phyloP scores from a whole-genome alignment of 1,284 basidiomycete species.

The Rhizoctonia solani region DNA sequence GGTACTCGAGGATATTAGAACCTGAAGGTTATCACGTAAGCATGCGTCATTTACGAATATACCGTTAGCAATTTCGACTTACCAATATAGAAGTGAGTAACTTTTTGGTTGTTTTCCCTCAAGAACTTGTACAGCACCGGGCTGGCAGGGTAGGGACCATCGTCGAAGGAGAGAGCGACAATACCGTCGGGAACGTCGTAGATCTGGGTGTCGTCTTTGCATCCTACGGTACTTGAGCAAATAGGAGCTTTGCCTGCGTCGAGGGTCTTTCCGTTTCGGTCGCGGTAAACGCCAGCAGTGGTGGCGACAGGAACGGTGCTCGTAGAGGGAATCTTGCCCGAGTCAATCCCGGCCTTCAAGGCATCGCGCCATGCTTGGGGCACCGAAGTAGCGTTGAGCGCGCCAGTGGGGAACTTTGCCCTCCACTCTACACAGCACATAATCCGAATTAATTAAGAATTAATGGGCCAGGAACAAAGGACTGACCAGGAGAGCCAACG shows the following conservation, averaged over 20 bases:
- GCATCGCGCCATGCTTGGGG: slow-evolving; percentile 70
- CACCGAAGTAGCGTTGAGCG: slow-evolving; percentile 45
- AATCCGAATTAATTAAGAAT: too few relatives aligned
- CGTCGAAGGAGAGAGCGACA: slow-evolving; percentile 62
- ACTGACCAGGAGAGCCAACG: slow-evolving; percentile 63
- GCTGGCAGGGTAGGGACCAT: slow-evolving; percentile 69
- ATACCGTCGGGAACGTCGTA: slow-evolving; percentile 69
- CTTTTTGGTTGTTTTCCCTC: slow-evolving; percentile 42
- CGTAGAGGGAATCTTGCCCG: slow-evolving; percentile 76
- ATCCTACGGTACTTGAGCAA: slow-evolving; percentile 65
- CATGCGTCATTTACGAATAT: neutral
- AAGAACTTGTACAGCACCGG: slow-evolving; percentile 42
- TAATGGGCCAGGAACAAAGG: neutral
- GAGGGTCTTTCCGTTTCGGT: slow-evolving; percentile 2
- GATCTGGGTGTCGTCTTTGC: slow-evolving; percentile 60
- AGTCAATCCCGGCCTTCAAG: slow-evolving; percentile 60
- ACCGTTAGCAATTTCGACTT: too few relatives aligned
- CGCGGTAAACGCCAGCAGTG: slow-evolving; percentile 46
- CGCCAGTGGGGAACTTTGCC: slow-evolving; percentile 41
- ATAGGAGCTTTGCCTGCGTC: slow-evolving; percentile 44
- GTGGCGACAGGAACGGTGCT: slow-evolving; percentile 60
- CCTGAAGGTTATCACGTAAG: slow-evolving; percentile 62
- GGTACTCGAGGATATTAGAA: slow-evolving; percentile 63
- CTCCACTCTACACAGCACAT: slow-evolving; percentile 30
- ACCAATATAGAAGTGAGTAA: slow-evolving; percentile 40